Evolutionary conservation across 208 protist species (phyloP).

Genomic region (Acanthamoeba sp.): DNA sequence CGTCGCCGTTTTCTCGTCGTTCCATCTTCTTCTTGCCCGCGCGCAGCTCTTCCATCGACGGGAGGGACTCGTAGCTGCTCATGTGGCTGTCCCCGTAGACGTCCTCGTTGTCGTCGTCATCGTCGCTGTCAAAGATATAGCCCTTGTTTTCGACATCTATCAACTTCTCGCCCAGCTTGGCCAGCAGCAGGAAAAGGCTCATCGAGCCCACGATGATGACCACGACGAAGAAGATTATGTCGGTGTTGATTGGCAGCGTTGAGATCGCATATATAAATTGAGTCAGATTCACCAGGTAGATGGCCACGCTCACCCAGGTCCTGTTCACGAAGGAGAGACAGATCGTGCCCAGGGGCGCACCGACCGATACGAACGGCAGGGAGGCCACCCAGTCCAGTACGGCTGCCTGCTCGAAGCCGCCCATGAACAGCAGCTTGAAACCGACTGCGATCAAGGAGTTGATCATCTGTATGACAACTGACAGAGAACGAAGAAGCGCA

Average conservation of each 20-base stretch:
- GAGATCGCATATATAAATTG: conserved; percentile 36
- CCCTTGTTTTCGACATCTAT: conserved; percentile 53
- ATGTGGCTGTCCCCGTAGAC: background rate
- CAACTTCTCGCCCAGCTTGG: conserved; percentile 64
- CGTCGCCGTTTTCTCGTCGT: background rate
- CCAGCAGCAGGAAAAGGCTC: conserved; percentile 47
- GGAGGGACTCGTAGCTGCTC: conserved; percentile 42
- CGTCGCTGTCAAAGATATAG: conserved; percentile 53
- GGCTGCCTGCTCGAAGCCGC: background rate
- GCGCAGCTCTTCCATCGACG: conserved; percentile 20
- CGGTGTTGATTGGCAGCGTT: background rate
- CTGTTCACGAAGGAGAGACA: conserved; percentile 19
- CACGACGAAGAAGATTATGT: conserved; percentile 56
- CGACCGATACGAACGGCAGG: background rate
- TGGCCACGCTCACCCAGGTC: background rate
- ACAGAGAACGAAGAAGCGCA: background rate
- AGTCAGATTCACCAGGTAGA: background rate
- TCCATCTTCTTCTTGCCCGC: conserved; percentile 13
- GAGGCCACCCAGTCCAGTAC: conserved; percentile 16
- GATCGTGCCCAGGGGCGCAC: conserved; percentile 24
- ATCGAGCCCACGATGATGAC: background rate
- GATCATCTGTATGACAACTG: conserved; percentile 62
- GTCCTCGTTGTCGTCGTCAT: conserved; percentile 4
- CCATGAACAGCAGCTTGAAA: conserved; percentile 36
- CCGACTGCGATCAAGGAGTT: conserved; percentile 3